A percentile compares a stretch with the other conserved stretches of the same genome.
Conservation (phyloP, 495 filamentous ascomycete species). For the Neurospora discreta region DNA sequence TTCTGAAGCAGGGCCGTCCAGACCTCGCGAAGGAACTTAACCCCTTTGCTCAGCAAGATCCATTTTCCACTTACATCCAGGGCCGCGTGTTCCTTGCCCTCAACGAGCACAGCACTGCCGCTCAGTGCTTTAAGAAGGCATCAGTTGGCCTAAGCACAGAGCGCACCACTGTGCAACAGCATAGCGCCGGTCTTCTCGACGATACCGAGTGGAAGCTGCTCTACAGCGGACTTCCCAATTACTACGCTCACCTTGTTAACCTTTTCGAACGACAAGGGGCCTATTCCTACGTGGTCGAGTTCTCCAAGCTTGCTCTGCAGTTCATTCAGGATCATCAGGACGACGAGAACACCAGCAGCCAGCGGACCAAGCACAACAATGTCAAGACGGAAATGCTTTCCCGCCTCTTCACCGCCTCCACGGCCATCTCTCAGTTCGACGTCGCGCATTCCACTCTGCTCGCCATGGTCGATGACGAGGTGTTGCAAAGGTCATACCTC, state of each 20-base stretch:
- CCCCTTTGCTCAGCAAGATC: slow-evolving; percentile 49
- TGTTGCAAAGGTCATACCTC: slow-evolving; percentile 53
- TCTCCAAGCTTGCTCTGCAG: slow-evolving; percentile 68
- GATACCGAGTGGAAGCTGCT: slow-evolving; percentile 62
- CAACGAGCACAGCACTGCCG: slow-evolving; percentile 60
- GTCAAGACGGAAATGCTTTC: slow-evolving; percentile 58
- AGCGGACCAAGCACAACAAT: background rate
- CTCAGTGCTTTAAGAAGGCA: slow-evolving; percentile 69
- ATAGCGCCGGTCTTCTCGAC: slow-evolving; percentile 53
- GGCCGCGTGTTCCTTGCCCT: slow-evolving; percentile 67
- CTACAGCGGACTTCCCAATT: slow-evolving; percentile 64
- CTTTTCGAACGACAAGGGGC: slow-evolving; percentile 69
- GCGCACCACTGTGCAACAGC: slow-evolving; percentile 22
- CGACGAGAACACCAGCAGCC: slow-evolving; percentile 15
- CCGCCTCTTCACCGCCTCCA: slow-evolving; percentile 70
- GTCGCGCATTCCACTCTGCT: slow-evolving; percentile 71
- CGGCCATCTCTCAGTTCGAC: slow-evolving; percentile 66
- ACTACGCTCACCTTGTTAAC: slow-evolving; percentile 74
- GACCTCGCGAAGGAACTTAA: slow-evolving; percentile 68
- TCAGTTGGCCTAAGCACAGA: slow-evolving; percentile 59
- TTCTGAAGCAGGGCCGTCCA: slow-evolving; percentile 56
- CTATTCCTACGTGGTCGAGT: slow-evolving; percentile 72
- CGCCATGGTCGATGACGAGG: slow-evolving; percentile 49
- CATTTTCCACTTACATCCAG: slow-evolving; percentile 79
- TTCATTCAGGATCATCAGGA: slow-evolving; percentile 36